Evolutionary conservation across 2,329 filamentous ascomycete genomes (phyloP).

Genomic region (Raffaelea arxii): DNA sequence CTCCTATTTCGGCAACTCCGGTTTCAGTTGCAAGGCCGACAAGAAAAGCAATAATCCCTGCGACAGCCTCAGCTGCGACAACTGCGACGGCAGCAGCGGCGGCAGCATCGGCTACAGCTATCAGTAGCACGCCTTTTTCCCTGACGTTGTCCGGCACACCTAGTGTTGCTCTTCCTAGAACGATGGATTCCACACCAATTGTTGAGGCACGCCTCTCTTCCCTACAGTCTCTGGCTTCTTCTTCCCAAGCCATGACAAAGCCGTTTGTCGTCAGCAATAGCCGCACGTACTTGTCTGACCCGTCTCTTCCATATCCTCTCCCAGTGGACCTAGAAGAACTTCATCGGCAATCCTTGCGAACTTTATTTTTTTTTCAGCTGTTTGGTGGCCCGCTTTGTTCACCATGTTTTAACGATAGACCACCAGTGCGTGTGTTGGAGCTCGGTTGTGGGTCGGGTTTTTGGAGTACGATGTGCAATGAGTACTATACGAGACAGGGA

Average conservation of each 20-base stretch:
- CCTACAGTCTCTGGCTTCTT: slow-evolving; percentile 14
- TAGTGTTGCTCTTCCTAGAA: too few species aligned
- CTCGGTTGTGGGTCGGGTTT: slow-evolving; percentile 80
- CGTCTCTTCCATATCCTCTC: slow-evolving; percentile 65
- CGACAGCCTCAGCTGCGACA: too few species aligned
- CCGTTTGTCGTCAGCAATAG: slow-evolving; percentile 67
- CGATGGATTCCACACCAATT: too few species aligned
- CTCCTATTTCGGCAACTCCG: too few species aligned
- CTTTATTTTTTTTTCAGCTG: slow-evolving; percentile 69
- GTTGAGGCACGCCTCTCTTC: slow-evolving; percentile 18
- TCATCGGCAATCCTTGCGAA: slow-evolving; percentile 77
- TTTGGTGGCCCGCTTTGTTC: slow-evolving; percentile 74
- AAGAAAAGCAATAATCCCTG: too few species aligned
- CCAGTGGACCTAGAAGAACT: slow-evolving; percentile 77
- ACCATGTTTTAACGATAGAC: slow-evolving; percentile 52
- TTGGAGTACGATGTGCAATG: slow-evolving; percentile 83
- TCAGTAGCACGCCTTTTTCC: too few species aligned
- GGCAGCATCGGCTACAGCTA: too few species aligned
- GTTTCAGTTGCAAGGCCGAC: too few species aligned
- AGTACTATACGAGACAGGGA: slow-evolving; percentile 59
- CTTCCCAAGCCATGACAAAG: slow-evolving; percentile 22
- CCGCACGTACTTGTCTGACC: slow-evolving; percentile 72
- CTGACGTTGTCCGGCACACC: too few species aligned
- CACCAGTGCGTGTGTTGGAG: slow-evolving; percentile 72
- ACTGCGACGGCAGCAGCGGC: too few species aligned